phyloP scores from a whole-genome alignment of 2,329 filamentous ascomycete species.

The Colletotrichum spaethianum region DNA sequence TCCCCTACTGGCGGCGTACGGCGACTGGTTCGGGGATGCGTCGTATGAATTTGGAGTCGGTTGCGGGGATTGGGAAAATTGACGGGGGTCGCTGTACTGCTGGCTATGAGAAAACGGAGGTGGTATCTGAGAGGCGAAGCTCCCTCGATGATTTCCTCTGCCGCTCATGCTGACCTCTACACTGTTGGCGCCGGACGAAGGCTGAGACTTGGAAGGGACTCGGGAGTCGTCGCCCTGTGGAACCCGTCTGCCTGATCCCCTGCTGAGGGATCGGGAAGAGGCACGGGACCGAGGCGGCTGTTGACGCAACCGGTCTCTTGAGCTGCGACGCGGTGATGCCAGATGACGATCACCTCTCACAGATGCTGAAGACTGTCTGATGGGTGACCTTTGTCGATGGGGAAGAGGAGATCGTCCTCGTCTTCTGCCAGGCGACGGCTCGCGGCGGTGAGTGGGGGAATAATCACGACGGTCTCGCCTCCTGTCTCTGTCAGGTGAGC shows the following conservation, averaged over 20 bases:
- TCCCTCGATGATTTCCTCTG: conserved; percentile 50
- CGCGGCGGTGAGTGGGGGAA: conserved; percentile 29
- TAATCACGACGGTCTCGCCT: conserved; percentile 24
- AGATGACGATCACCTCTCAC: conserved; percentile 14
- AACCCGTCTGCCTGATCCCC: conserved; percentile 33
- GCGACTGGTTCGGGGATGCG: conserved; percentile 72
- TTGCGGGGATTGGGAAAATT: conserved; percentile 72
- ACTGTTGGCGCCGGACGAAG: conserved; percentile 52
- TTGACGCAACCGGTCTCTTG: conserved; percentile 30
- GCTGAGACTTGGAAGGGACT: conserved; percentile 36
- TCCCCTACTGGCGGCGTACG: conserved; percentile 68
- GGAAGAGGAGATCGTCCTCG: conserved; percentile 35
- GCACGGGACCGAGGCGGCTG: conserved; percentile 28
- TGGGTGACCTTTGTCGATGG: conserved; percentile 26
- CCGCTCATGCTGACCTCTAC: conserved; percentile 54
- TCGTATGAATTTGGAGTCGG: conserved; percentile 68
- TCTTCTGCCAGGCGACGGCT: conserved; percentile 28
- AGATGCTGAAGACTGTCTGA: conserved; percentile 26
- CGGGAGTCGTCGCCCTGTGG: conserved; percentile 34
- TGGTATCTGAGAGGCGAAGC: conserved; percentile 51
- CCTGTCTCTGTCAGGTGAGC: conserved; percentile 33
- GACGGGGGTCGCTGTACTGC: conserved; percentile 53
- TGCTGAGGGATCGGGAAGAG: conserved; percentile 38
- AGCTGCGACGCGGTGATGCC: conserved; percentile 31
- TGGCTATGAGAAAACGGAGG: conserved; percentile 52